Evolutionary conservation across 2,329 filamentous ascomycete species (phyloP), one percentile per base, ranked within the genome.

Genomic region (Chaetomiaceae sp.): DNA sequence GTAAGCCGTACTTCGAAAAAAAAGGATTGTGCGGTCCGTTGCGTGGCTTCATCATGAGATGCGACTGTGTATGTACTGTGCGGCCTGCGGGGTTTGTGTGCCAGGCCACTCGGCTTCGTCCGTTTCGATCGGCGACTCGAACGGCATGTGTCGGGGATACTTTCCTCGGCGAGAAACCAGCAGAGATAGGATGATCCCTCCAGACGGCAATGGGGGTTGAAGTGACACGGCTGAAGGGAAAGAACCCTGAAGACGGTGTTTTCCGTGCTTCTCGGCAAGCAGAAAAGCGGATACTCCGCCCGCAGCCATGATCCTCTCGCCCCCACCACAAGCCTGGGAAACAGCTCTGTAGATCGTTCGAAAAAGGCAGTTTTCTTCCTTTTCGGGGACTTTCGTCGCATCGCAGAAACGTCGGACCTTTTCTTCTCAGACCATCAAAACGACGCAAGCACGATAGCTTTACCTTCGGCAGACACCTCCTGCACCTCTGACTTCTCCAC

Each of bases 401-500:
- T 33, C 19, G 10, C 20, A 8, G 19, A 35, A 8, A 27, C 10
- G 25, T 3, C 25, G 25, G 25, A 10, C n/a, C 25, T 27, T 10
- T 27, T 27, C 25, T 27, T 27, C 6, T 27, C 21, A 40, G 21
- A 25, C 9, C 21, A 5, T 42, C 31, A 70, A 48, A 68, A 50
- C 31, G 75, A 76, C 44, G 79, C 76, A 66, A 86, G 83, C 37
- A 86, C 73, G 48, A 89, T 73, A 48, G 85, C 83, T 68, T 84
- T 87, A 67, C 82, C 82, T 63, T 78, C 75, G 54, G 76, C 70
- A 40, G 74, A 74, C 42, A 77, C 70, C 57, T 86, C 77, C 60
- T 86, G 78, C 44, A 76, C 70, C 50, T 81, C 70, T 1, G 82
- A 82, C 62, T 79, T 73, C 63, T 93, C 88, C 20, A 87, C 70